Conservation (phyloP, 352 stramenopile genomes). For the Phytopythium oedochilum region DNA sequence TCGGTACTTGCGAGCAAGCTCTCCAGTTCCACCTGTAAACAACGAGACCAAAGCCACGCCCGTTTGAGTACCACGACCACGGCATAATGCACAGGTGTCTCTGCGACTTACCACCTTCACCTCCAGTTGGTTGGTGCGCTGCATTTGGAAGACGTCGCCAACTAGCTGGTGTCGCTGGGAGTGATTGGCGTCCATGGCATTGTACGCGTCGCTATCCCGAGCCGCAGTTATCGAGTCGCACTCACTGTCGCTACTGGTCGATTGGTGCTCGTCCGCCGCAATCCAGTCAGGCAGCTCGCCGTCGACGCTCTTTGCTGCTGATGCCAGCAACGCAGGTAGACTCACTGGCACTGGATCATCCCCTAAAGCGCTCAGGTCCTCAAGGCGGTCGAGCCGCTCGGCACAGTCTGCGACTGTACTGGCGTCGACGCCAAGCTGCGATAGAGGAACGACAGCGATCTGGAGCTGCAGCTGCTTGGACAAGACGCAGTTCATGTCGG, state of each 20-base stretch:
- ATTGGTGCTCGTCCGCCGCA: neutral
- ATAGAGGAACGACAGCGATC: conserved; percentile 11
- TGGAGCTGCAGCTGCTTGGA: conserved; percentile 39
- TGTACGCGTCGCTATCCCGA: neutral
- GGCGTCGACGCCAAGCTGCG: neutral
- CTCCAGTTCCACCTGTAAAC: conserved; percentile 23
- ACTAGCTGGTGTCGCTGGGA: conserved; percentile 2
- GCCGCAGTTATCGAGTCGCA: neutral
- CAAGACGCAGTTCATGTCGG: conserved; percentile 33
- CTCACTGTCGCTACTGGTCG: neutral
- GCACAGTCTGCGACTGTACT: neutral
- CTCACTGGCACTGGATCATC: neutral
- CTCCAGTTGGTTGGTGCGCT: conserved; percentile 23
- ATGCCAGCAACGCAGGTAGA: neutral
- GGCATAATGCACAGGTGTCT: neutral
- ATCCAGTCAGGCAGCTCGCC: neutral
- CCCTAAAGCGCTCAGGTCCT: neutral
- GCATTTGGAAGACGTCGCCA: neutral
- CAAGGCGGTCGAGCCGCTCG: neutral
- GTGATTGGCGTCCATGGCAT: neutral
- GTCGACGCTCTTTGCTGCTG: neutral
- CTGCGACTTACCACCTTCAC: conserved; percentile 35
- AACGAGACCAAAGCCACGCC: too few species aligned
- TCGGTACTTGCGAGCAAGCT: conserved; percentile 21
- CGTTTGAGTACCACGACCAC: too few species aligned